Evolutionary conservation across 129 eudicot species (phyloP).

Genomic region (Tagetes patula): DNA sequence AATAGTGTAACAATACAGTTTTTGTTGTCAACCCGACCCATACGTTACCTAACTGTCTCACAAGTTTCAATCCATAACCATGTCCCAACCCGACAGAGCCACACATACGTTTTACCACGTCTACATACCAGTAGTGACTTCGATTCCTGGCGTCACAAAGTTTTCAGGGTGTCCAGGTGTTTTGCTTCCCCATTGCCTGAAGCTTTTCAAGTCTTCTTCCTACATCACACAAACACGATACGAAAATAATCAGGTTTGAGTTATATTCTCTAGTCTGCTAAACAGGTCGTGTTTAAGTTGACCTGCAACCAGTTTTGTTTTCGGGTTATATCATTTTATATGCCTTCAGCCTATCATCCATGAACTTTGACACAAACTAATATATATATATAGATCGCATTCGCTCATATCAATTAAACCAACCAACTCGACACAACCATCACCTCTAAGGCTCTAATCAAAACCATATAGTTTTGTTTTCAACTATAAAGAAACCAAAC

Average conservation of each 20-base stretch:
- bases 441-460: too few relatives aligned
- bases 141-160: slow-evolving; percentile 67
- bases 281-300: background rate
- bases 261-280: too few relatives aligned
- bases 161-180: slow-evolving; percentile 79
- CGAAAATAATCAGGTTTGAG: background rate
- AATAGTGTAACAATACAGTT: background rate
- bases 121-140: slow-evolving; percentile 61
- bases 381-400: too few relatives aligned
- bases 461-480: too few relatives aligned
- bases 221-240: background rate
- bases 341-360: too few relatives aligned
- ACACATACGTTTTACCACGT: background rate
- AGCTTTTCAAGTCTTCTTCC: slow-evolving; percentile 63
- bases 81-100: background rate
- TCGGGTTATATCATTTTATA: too few relatives aligned
- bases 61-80: background rate
- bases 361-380: too few relatives aligned
- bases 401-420: too few relatives aligned
- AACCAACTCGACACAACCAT: too few relatives aligned
- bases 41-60: background rate
- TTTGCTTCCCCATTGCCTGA: slow-evolving; percentile 67
- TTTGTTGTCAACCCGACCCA: background rate
- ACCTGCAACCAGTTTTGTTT: background rate
- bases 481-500: too few relatives aligned